Base-by-base conservation (phyloP, 1,284 basidiomycete genomes). In the Sanghuangporus sanghuang region DNA sequence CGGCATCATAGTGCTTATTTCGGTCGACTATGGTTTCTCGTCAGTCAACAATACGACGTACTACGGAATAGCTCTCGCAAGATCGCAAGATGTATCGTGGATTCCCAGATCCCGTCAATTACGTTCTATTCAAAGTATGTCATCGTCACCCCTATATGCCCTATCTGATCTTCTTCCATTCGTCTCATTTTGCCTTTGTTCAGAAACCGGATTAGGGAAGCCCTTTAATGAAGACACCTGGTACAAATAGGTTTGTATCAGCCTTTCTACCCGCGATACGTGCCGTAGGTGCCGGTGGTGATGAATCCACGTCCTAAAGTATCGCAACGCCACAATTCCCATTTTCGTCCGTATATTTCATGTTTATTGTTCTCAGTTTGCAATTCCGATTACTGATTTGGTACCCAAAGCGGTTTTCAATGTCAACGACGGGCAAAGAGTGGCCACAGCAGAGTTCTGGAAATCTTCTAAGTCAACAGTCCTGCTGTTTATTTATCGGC, bases 1-100 rank as follows among this genome's bases (percentile, higher is more conserved):
- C 79, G 83, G 4, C 88, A 88, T 73, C 85, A 90, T 52, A 73
- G 79, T 62, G 80, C 77, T 76, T 76, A 78, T 63, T 84, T 91
- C 68, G 91, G 91, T 38, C 78, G 80, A 50, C 78, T 78, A 63
- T 79, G 52, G 77, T 79, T 2, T 71, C 90, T 64, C 87, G 90
- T 69, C 74, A 78, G 56, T 87, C 84, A 82, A 79, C 44, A 3
- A 23, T 58, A n/a, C 40, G 21, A 18, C 49, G n/a, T 36, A 27
- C 9, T 7, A 27, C 21, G 50, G 49, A 27, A 52, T 44, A 38
- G 46, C 48, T 16, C 11, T 39, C 23, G 38, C 56, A 9, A 14
- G 39, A 16, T 49, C 58, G 18, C 12, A 57, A 57, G 44, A 57
- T 42, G 44, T 39, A 42, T 57, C n/a, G 16, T 21, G 40, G 23